Conservation (phyloP, 2,329 filamentous ascomycete species). For the Xylariaceae sp. region DNA sequence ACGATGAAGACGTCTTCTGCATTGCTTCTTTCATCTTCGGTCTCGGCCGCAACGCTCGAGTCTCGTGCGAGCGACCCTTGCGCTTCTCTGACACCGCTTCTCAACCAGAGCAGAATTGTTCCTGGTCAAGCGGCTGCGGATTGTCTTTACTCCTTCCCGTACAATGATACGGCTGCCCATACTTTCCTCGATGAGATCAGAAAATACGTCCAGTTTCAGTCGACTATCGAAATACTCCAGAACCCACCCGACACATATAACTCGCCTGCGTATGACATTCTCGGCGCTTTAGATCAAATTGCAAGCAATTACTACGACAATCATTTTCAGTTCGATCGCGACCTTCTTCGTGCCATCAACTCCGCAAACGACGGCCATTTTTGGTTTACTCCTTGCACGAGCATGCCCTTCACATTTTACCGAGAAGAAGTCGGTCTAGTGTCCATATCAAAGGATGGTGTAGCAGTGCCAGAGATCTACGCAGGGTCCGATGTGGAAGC, state of each 20-base stretch:
- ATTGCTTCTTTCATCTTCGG: no score
- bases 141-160: constrained; percentile 6
- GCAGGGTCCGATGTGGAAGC: neutral
- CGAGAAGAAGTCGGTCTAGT: constrained; percentile 1
- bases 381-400: constrained; percentile 3
- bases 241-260: constrained; percentile 4
- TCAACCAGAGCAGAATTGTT: no score
- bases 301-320: constrained; percentile 3
- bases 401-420: constrained; percentile 1
- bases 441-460: constrained; percentile 4
- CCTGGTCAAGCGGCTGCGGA: constrained; percentile 3
- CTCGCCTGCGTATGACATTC: constrained; percentile 6
- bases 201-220: constrained; percentile 12
- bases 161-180: neutral
- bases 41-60: no score
- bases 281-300: constrained; percentile 9
- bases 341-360: neutral
- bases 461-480: constrained; percentile 3
- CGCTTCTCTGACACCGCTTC: no score
- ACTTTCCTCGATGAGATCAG: constrained; percentile 6
- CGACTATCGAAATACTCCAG: constrained; percentile 7
- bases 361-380: constrained; percentile 11
- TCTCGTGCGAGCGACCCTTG: no score
- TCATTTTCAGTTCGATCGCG: constrained; percentile 7
- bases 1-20: no score